phyloP scores from a whole-genome alignment of 2,329 filamentous ascomycete species.

The Fusarium sp. region DNA sequence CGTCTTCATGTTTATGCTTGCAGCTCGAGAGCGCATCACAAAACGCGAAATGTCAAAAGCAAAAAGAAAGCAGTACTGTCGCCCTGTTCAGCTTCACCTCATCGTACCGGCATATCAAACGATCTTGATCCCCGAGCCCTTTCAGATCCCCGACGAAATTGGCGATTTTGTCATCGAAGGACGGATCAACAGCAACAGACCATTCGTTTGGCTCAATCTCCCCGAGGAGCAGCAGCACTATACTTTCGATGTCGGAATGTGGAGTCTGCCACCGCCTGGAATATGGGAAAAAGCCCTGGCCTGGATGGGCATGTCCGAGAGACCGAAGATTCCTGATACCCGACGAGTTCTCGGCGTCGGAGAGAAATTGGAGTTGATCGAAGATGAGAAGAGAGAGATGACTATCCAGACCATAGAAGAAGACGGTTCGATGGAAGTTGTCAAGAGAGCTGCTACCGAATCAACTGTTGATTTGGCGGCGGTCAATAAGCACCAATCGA shows the following conservation, averaged over 20 bases:
- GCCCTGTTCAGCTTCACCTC: slow-evolving; percentile 49
- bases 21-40: slow-evolving; percentile 44
- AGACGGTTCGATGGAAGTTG: slow-evolving; percentile 2
- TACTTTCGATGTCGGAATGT: slow-evolving; percentile 49
- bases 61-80: slow-evolving; percentile 32
- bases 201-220: slow-evolving; percentile 53
- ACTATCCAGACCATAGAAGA: slow-evolving; percentile 2
- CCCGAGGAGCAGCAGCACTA: slow-evolving; percentile 49
- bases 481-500: slow-evolving; percentile 23
- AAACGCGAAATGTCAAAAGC: slow-evolving; percentile 43
- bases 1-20: slow-evolving; percentile 54
- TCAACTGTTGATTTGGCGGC: slow-evolving; percentile 8
- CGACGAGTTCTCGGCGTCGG: slow-evolving; percentile 43
- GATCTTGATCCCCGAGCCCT: slow-evolving; percentile 50
- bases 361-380: slow-evolving; percentile 18
- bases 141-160: slow-evolving; percentile 51
- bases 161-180: slow-evolving; percentile 54
- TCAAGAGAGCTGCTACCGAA: slow-evolving; percentile 10
- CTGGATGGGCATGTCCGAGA: slow-evolving; percentile 43
- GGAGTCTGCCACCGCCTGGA: slow-evolving; percentile 44
- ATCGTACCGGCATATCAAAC: slow-evolving; percentile 55
- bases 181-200: slow-evolving; percentile 52
- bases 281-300: slow-evolving; percentile 44
- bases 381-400: slow-evolving; percentile 10
- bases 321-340: slow-evolving; percentile 28